Evolutionary conservation across 805 yeast genomes (phyloP).

Genomic region (Candida sphagnicola): DNA sequence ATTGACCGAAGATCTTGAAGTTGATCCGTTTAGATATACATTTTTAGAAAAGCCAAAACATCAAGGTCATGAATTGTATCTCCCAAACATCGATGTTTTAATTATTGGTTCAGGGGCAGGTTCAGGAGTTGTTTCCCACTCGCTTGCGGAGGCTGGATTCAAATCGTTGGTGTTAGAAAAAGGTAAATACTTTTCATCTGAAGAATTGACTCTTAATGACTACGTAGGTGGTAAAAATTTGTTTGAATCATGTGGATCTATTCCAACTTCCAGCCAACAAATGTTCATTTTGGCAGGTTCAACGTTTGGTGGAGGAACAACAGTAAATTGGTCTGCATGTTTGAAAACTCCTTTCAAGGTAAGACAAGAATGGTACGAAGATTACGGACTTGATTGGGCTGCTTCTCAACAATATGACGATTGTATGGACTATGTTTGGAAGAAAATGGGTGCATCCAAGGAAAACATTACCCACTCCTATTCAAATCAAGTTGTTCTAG

Average conservation of each 20-base stretch:
- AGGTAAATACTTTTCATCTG: slow-evolving; percentile 38
- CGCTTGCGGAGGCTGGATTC: slow-evolving; percentile 40
- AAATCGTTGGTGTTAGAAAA: slow-evolving; percentile 47
- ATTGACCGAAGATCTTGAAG: slow-evolving; percentile 22
- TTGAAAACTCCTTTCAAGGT: slow-evolving; percentile 47
- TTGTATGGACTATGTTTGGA: slow-evolving; percentile 42
- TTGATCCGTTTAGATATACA: slow-evolving; percentile 23
- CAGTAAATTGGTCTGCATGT: slow-evolving; percentile 57
- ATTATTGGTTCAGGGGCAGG: slow-evolving; percentile 53
- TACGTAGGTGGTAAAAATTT: slow-evolving; percentile 28
- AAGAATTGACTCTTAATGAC: slow-evolving; percentile 36
- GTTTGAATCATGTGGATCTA: slow-evolving; percentile 38
- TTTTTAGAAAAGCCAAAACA: slow-evolving; percentile 27
- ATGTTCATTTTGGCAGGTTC: slow-evolving; percentile 44
- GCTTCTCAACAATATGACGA: slow-evolving; percentile 39
- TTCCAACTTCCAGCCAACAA: slow-evolving; percentile 32
- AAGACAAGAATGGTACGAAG: slow-evolving; percentile 48
- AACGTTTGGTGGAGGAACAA: slow-evolving; percentile 56
- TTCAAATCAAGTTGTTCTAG: slow-evolving; percentile 40
- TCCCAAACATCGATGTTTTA: slow-evolving; percentile 41
- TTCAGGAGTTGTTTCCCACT: slow-evolving; percentile 50
- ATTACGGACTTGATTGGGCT: slow-evolving; percentile 44
- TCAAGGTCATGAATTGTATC: slow-evolving; percentile 25
- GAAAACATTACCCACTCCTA: slow-evolving; percentile 40
- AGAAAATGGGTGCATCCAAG: slow-evolving; percentile 45